These are phyloP conservation scores for Dryas alaskensis DNA, from an alignment of 306 rosid species.

Conservation along the genomic window DNA sequence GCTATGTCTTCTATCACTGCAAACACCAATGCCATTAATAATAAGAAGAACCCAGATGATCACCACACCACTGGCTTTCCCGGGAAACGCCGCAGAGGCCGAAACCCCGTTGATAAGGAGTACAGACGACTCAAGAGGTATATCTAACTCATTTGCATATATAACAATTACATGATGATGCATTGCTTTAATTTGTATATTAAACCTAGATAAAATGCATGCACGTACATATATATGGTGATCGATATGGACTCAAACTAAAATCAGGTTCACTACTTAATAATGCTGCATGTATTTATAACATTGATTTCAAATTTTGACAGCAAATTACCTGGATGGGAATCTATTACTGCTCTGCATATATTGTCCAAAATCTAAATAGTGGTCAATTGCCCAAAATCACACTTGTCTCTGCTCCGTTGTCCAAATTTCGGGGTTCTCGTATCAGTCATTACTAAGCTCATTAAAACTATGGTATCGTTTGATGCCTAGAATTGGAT, in stretches of 20 bases:
- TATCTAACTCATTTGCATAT: too few relatives aligned
- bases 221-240: not conserved
- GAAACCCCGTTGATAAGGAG: constrained; percentile 56
- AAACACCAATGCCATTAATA: constrained; percentile 15
- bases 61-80: constrained; percentile 4
- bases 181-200: too few relatives aligned
- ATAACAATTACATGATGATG: too few relatives aligned
- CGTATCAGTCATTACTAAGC: not conserved
- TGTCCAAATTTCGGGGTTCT: not conserved
- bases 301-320: too few relatives aligned
- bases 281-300: too few relatives aligned
- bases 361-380: not conserved
- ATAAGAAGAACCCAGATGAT: constrained; percentile 18
- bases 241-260: too few relatives aligned
- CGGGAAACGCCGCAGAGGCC: constrained; percentile 52
- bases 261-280: too few relatives aligned
- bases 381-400: too few relatives aligned
- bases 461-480: not conserved
- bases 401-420: not conserved
- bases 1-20: not conserved
- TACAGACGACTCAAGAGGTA: constrained; percentile 65
- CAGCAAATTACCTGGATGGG: not conserved
- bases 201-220: not conserved
- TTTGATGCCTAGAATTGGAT: too few relatives aligned
- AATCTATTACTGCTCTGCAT: too few relatives aligned